Evolutionary conservation across 257 asterid genomes (phyloP).

Genomic region (Thymus quinquecostatus): DNA sequence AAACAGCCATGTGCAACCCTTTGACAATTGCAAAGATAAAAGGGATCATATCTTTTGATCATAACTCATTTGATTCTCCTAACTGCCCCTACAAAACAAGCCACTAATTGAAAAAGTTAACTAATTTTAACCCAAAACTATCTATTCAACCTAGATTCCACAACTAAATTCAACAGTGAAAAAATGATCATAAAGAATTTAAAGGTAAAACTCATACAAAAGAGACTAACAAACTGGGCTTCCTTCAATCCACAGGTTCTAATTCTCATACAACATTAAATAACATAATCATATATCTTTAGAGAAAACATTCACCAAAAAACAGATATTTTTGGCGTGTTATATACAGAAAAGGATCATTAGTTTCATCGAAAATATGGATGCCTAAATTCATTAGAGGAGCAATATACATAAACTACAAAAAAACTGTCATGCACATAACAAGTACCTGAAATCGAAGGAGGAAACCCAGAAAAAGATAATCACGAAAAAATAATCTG

Average conservation of each 20-base stretch:
- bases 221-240: constrained; percentile 24
- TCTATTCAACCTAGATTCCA: not conserved
- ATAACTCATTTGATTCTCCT: not conserved
- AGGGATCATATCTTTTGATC: constrained; percentile 22
- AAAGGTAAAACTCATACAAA: constrained; percentile 11
- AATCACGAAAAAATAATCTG: not conserved
- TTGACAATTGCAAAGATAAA: constrained; percentile 30
- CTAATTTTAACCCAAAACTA: constrained; percentile 10
- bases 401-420: not conserved
- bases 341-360: not conserved
- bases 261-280: constrained; percentile 8
- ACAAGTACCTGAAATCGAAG: constrained; percentile 31
- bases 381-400: constrained; percentile 7
- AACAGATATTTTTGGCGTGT: not conserved
- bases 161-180: not conserved
- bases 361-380: constrained; percentile 17
- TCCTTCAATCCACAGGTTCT: constrained; percentile 28
- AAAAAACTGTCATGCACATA: not conserved
- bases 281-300: not conserved
- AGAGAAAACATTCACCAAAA: not conserved
- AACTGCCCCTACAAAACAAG: not conserved
- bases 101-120: constrained; percentile 12
- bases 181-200: constrained; percentile 1
- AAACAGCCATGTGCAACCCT: constrained; percentile 35
- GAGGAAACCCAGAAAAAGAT: constrained; percentile 21